Evolutionary conservation across 2,329 filamentous ascomycete genomes (phyloP).

Genomic region (Aureobasidium sp.): DNA sequence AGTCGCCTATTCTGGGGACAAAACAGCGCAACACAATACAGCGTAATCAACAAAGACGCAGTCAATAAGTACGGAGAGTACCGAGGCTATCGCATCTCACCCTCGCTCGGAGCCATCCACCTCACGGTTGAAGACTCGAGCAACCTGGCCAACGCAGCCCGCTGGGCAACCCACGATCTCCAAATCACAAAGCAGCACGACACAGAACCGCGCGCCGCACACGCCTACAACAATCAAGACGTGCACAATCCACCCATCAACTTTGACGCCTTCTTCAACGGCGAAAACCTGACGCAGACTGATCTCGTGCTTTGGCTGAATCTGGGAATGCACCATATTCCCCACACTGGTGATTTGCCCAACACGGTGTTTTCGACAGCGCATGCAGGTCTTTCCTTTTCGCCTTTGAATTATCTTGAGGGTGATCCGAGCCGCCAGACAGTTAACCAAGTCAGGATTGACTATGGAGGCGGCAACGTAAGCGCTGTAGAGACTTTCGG

Average conservation of each 20-base stretch:
- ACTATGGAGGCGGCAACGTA: constrained; percentile 29
- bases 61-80: constrained; percentile 46
- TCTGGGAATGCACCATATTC: constrained; percentile 53
- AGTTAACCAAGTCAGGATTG: constrained; percentile 36
- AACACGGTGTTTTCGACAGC: constrained; percentile 48
- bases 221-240: constrained; percentile 31
- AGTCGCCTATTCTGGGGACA: constrained; percentile 40
- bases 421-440: constrained; percentile 36
- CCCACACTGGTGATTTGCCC: constrained; percentile 47
- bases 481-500: constrained; percentile 30
- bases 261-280: constrained; percentile 39
- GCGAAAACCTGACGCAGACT: constrained; percentile 37
- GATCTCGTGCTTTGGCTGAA: constrained; percentile 50
- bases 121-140: constrained; percentile 25
- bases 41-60: constrained; percentile 46
- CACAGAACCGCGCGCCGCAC: constrained; percentile 34
- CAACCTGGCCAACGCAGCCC: constrained; percentile 25
- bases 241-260: constrained; percentile 38
- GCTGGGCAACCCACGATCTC: constrained; percentile 35
- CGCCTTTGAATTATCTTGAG: constrained; percentile 41
- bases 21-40: constrained; percentile 43
- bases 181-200: constrained; percentile 41
- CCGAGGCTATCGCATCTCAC: constrained; percentile 46
- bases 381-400: constrained; percentile 39
- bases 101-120: constrained; percentile 23